Base-by-base conservation (phyloP, 2,329 filamentous ascomycete species). In the Alternaria sp. region DNA sequence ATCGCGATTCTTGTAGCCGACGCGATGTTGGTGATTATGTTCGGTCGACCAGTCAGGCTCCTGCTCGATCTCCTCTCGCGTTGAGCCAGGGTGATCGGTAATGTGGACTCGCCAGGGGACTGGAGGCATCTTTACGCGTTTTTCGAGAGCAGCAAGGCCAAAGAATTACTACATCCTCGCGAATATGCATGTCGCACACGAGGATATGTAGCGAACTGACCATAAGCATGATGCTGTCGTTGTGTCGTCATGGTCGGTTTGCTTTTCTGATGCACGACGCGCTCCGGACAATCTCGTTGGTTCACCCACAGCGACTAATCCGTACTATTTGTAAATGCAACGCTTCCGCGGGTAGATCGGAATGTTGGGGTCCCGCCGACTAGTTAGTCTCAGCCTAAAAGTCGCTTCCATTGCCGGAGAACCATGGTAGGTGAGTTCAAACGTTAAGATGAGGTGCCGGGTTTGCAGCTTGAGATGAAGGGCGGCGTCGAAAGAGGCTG, bases 31-130 rank as follows among this genome's bases (percentile, higher is more conserved):
- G 60, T 80, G 79, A 4, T 34, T 51, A 34, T 63, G 54, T 1
- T 71, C 72, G 0, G 63, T 61, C 14, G 63, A 64, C 81, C 82
- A 84, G 44, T 82, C 71, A 2, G 81, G 81, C 64, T 84, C 82
- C 6, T 78, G 68, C 16, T 71, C 69, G 32, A 84, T 81, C 12
- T 82, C 81, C 26, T 76, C 63, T 5, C 61, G 65, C 0, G 77
- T 71, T 0, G 80, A 82, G 6, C 81, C 81, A 0, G 78, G 78
- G 64, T 81, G 80, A 38, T 73, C 43, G n/a, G 65, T 68, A 2
- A 72, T 72, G 24, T 53, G 62, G 34, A 75, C 67, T 22, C 59
- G 58, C 71, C 75, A 75, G 16, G 72, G 72, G 24, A 75, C 39
- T 28, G 64, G 68, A 56, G 72, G 72, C 74, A 76, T 75, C n/a